phyloP scores from a whole-genome alignment of 148 eudicot species.

The Nepenthes gracilis region DNA sequence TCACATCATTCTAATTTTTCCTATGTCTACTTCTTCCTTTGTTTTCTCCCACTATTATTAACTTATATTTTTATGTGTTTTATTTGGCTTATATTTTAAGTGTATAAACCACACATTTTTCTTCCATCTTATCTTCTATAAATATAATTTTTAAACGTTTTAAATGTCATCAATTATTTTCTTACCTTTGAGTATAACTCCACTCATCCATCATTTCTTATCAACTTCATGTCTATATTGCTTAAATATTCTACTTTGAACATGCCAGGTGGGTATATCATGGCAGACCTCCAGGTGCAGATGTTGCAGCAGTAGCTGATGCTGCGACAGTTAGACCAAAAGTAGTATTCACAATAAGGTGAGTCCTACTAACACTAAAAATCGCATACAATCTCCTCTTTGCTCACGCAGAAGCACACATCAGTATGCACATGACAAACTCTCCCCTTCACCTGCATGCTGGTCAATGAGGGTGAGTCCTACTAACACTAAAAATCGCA shows the following conservation, averaged over 20 bases:
- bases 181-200: no score
- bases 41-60: no score
- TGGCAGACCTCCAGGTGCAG: conserved; percentile 74
- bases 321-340: conserved; percentile 40
- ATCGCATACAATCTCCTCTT: background rate
- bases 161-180: no score
- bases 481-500: no score
- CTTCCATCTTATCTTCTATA: no score
- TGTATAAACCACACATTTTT: no score
- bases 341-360: conserved; percentile 67
- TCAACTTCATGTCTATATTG: background rate
- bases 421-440: background rate
- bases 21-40: no score
- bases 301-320: conserved; percentile 78
- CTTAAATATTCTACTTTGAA: background rate
- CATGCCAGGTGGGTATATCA: conserved; percentile 59
- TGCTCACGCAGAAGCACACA: no score
- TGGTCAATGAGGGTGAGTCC: background rate
- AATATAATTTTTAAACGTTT: no score
- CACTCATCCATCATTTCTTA: background rate
- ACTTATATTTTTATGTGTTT: no score
- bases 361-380: background rate
- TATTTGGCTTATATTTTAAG: no score
- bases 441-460: background rate
- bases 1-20: no score